phyloP scores from a whole-genome alignment of 805 yeast species.

The Wickerhamomyces strasburgensis region DNA sequence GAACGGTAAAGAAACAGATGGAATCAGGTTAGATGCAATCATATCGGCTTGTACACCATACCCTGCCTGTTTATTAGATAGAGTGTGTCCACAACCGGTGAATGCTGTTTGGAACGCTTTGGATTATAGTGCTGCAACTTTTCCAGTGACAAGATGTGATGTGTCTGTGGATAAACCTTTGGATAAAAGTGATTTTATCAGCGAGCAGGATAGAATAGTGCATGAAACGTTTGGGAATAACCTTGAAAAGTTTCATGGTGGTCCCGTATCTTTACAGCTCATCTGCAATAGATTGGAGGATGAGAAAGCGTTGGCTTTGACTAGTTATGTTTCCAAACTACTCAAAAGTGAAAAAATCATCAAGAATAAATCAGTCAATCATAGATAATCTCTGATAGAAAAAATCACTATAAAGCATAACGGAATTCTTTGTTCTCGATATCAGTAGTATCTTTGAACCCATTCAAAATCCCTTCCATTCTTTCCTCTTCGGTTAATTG shows the following conservation, averaged over 20 bases:
- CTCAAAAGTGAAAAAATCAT: not conserved
- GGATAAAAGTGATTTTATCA: constrained; percentile 31
- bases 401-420: not conserved
- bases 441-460: not conserved
- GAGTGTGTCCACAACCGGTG: constrained; percentile 28
- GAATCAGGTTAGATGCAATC: not conserved
- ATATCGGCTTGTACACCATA: constrained; percentile 20
- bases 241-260: constrained; percentile 39
- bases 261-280: constrained; percentile 60
- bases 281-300: constrained; percentile 53
- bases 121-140: constrained; percentile 48
- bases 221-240: constrained; percentile 37
- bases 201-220: constrained; percentile 35
- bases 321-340: not conserved
- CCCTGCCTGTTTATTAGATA: constrained; percentile 38
- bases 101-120: constrained; percentile 49
- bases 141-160: constrained; percentile 44
- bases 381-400: not conserved
- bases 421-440: not conserved
- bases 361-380: not conserved
- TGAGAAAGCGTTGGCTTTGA: constrained; percentile 27
- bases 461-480: not conserved
- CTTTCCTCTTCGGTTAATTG: not conserved
- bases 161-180: constrained; percentile 26
- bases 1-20: constrained; percentile 26